Evolutionary conservation across 1,284 basidiomycete genomes (phyloP).

Genomic region (Ustanciosporium gigantosporum): DNA sequence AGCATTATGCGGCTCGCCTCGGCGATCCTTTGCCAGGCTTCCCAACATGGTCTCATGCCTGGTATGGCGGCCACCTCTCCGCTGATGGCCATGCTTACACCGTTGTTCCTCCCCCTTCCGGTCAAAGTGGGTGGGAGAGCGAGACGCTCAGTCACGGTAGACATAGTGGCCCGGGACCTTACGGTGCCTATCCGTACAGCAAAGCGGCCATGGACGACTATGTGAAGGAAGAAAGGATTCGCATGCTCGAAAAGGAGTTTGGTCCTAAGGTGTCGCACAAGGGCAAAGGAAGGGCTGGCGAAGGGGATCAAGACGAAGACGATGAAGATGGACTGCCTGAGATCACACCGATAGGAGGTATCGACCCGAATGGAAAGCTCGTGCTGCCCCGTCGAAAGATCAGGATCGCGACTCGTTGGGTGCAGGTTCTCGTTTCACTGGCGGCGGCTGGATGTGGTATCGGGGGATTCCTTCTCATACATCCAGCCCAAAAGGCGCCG

Average conservation of each 20-base stretch:
- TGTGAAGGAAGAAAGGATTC: constrained; percentile 48
- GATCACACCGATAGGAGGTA: constrained; percentile 23
- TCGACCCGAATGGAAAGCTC: constrained; percentile 27
- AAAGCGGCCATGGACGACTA: constrained; percentile 13
- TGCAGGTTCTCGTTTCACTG: constrained; percentile 31
- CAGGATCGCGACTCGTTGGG: constrained; percentile 19
- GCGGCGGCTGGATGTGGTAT: constrained; percentile 30
- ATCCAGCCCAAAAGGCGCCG: constrained; percentile 20
- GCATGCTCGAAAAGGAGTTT: constrained; percentile 53
- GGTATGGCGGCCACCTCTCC: constrained; percentile 52
- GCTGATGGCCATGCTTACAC: constrained; percentile 55
- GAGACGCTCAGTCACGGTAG: constrained; percentile 34
- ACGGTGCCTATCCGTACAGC: constrained; percentile 12
- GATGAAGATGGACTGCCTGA: constrained; percentile 21
- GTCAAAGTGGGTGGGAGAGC: constrained; percentile 50
- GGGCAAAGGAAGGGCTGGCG: constrained; percentile 8
- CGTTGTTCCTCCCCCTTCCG: constrained; percentile 33
- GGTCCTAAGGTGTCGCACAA: constrained; percentile 38
- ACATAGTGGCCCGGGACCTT: neutral
- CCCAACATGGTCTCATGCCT: constrained; percentile 42
- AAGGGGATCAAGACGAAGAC: constrained; percentile 23
- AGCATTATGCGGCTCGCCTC: constrained; percentile 1
- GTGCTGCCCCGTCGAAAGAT: constrained; percentile 27
- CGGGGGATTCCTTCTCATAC: constrained; percentile 40
- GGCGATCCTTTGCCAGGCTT: constrained; percentile 43